Evolutionary conservation across 1,139 yeast genomes (phyloP).

Genomic region (Suhomyces maxii): DNA sequence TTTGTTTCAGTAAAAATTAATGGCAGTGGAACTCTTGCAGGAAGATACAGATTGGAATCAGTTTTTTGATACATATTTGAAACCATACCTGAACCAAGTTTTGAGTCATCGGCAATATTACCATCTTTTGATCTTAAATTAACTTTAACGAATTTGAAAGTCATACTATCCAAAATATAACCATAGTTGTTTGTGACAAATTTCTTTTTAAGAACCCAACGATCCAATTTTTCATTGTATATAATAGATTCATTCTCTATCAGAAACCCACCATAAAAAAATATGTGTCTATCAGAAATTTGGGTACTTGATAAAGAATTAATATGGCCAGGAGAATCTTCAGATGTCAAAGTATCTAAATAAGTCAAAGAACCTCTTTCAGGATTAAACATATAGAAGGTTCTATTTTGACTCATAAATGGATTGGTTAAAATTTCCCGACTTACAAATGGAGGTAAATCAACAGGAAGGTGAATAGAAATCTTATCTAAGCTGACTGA

Average conservation of each 20-base stretch:
- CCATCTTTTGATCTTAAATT: slow-evolving; percentile 20
- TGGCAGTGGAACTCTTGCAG: slow-evolving; percentile 23
- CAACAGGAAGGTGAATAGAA: slow-evolving; percentile 41
- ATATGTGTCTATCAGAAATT: slow-evolving; percentile 37
- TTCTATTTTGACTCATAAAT: slow-evolving; percentile 29
- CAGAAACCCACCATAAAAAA: slow-evolving; percentile 46
- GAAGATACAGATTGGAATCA: slow-evolving; percentile 6
- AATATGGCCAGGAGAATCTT: slow-evolving; percentile 30
- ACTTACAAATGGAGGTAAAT: slow-evolving; percentile 43
- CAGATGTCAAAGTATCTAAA: slow-evolving; percentile 26
- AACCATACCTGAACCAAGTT: slow-evolving; percentile 16
- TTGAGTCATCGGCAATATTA: slow-evolving; percentile 9
- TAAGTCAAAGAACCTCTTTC: slow-evolving; percentile 34
- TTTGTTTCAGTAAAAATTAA: slow-evolving; percentile 8
- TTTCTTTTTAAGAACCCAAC: slow-evolving; percentile 41
- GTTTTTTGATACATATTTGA: slow-evolving; percentile 20
- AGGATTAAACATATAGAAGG: slow-evolving; percentile 33
- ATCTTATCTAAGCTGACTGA: slow-evolving; percentile 31
- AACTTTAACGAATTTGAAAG: slow-evolving; percentile 34
- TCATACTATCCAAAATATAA: slow-evolving; percentile 35
- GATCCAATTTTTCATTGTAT: slow-evolving; percentile 24
- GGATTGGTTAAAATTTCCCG: slow-evolving; percentile 38
- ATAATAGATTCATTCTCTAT: slow-evolving; percentile 25
- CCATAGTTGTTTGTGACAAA: slow-evolving; percentile 37
- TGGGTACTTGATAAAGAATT: slow-evolving; percentile 30